Conservation (phyloP, 2,329 filamentous ascomycete genomes). For the Fusarium mexicanum region DNA sequence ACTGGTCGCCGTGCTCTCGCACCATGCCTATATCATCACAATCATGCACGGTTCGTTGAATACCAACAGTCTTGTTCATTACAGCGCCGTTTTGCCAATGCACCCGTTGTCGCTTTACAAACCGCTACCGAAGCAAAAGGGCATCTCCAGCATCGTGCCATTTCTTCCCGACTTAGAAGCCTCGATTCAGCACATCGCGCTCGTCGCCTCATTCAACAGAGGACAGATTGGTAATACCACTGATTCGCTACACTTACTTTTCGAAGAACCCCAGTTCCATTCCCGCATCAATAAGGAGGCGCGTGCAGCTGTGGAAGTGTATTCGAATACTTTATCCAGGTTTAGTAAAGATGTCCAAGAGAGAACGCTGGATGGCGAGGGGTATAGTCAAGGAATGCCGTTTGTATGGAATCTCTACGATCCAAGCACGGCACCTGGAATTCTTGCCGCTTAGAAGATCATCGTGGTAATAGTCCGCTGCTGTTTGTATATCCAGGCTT, state of each 20-base stretch:
- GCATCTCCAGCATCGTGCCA: not conserved
- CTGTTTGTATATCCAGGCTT: too few relatives aligned
- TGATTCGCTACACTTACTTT: not conserved
- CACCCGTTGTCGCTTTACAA: not conserved
- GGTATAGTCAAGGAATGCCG: not conserved
- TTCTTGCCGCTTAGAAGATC: not conserved
- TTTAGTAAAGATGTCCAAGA: fast-evolving
- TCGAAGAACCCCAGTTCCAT: not conserved
- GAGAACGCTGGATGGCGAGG: fast-evolving
- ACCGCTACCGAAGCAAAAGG: not conserved
- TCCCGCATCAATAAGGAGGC: not conserved
- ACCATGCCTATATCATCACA: not conserved
- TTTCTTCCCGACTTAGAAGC: not conserved
- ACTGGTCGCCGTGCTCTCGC: not conserved
- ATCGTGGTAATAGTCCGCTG: fast-evolving
- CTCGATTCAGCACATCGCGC: not conserved
- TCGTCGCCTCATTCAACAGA: fast-evolving
- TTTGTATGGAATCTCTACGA: not conserved
- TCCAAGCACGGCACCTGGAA: not conserved
- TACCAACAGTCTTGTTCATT: not conserved
- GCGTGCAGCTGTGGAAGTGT: fast-evolving
- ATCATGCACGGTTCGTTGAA: not conserved
- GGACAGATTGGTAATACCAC: not conserved
- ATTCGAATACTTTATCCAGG: fast-evolving
- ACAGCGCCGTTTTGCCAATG: not conserved